A percentile compares a stretch with the other conserved stretches of the same genome.
Conservation (phyloP, 208 protist genomes). For the Chromosphaera perkinsii region DNA sequence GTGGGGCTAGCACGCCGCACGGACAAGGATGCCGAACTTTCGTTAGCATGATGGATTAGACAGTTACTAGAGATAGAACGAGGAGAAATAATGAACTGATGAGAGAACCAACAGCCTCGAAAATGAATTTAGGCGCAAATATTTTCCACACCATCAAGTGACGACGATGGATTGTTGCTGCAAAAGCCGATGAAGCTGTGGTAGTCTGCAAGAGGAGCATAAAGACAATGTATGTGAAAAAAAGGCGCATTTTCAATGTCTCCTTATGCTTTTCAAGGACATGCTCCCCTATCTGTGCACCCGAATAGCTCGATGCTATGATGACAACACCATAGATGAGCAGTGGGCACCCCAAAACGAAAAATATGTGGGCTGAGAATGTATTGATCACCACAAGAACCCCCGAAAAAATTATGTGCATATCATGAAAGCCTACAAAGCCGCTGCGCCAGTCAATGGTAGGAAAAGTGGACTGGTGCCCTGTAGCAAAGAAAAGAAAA, state of each 20-base stretch:
- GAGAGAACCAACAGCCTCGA: conserved; percentile 56
- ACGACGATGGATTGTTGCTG: conserved; percentile 55
- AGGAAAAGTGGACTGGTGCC: conserved; percentile 22
- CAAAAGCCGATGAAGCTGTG: conserved; percentile 54
- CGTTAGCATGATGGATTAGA: no score
- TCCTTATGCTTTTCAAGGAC: no score
- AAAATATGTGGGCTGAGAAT: conserved; percentile 55
- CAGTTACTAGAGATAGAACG: no score
- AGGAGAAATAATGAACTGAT: no score
- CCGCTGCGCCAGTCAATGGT: conserved; percentile 20
- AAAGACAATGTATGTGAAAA: not conserved
- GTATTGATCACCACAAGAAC: conserved; percentile 61
- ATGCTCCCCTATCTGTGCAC: no score
- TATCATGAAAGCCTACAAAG: conserved; percentile 17
- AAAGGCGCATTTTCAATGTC: no score
- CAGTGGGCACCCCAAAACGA: conserved; percentile 11
- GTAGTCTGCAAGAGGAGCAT: conserved; percentile 29
- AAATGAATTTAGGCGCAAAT: conserved; percentile 71
- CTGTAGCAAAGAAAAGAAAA: conserved; percentile 21
- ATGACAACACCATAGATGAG: conserved; percentile 44
- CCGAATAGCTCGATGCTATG: no score
- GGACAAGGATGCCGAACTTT: no score
- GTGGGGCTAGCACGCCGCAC: no score
- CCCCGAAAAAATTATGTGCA: conserved; percentile 10
- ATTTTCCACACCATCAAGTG: conserved; percentile 77